Conservation (phyloP, 208 protist genomes). For the Naegleria gruberi region DNA sequence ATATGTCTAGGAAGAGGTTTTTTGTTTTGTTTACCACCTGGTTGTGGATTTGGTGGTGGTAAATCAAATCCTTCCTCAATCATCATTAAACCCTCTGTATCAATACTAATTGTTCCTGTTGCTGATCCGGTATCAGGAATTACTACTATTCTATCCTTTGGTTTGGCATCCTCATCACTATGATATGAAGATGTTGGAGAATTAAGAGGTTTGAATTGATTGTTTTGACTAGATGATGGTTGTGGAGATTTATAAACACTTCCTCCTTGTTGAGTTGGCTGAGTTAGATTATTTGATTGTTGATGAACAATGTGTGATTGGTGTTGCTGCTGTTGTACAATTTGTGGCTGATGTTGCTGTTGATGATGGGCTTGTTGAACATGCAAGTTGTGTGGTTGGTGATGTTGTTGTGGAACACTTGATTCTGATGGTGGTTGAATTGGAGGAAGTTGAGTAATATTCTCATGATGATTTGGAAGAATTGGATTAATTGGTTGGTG, state of each 20-base stretch:
- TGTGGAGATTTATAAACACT: no score
- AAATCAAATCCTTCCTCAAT: background rate
- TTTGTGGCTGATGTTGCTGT: background rate
- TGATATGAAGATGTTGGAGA: no score
- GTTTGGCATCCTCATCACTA: background rate
- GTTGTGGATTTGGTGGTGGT: background rate
- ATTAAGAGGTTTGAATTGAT: background rate
- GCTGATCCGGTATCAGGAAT: background rate
- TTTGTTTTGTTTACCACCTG: constrained; percentile 2
- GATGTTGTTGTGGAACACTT: background rate
- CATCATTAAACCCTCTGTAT: background rate
- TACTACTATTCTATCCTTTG: background rate
- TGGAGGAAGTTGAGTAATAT: background rate
- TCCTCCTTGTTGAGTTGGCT: background rate
- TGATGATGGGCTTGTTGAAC: background rate
- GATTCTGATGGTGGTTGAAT: background rate
- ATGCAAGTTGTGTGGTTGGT: background rate
- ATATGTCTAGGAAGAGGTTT: constrained; percentile 14
- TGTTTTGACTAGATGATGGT: background rate
- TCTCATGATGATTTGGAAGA: no score
- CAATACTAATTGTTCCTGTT: background rate
- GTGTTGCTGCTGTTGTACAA: background rate
- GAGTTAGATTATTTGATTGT: background rate
- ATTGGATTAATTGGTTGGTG: background rate
- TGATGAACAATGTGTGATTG: background rate